Base-by-base conservation (phyloP, 371 early-diverging fungal genomes). In the Rhizopus microsporus region DNA sequence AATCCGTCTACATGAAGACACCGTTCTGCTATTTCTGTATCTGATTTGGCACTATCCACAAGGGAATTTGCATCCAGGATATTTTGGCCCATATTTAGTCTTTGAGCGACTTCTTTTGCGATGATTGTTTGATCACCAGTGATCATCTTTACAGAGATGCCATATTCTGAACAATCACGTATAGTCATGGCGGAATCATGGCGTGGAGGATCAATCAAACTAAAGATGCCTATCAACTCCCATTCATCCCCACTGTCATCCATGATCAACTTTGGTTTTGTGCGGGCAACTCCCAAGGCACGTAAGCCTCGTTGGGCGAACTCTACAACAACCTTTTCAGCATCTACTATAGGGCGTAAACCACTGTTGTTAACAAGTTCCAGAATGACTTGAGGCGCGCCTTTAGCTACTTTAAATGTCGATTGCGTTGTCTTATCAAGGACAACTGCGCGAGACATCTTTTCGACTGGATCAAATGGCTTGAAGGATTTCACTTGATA, bases 341-440 rank as follows among this genome's bases (percentile, higher is more conserved):
- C 93, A 38, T 88, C 84, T 52, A 82, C 78, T 75, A 91, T 83
- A 35, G 91, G 92, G 51, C 92, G 40, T 7, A 40, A 37, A 12
- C 37, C 35, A n/a, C 51, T 29, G 16, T 47, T 39, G n/a, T 47
- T 92, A 9, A 86, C 89, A 43, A 95, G 83, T 55, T 81, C 74
- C 54, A 92, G 79, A 53, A 95, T 92, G 23, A 93, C 95, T 68
- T 94, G 95, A 15, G 97, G 97, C 16, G 97, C 96, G 60, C 97
- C 97, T 81, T 96, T 96, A 64, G 94, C 93, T 31, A 90, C 91
- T 62, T 88, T 82, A 79, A 93, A 95, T 30, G 77, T 71, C 53
- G 81, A 82, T 46, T 77, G 84, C 30, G 81, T 88, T 15, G 81
- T 70, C 43, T 80, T 72, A 62, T 88, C 84, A 54, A 81, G 77